Base-by-base conservation (phyloP, 371 early-diverging fungal species). In the Mucor ambiguus region DNA sequence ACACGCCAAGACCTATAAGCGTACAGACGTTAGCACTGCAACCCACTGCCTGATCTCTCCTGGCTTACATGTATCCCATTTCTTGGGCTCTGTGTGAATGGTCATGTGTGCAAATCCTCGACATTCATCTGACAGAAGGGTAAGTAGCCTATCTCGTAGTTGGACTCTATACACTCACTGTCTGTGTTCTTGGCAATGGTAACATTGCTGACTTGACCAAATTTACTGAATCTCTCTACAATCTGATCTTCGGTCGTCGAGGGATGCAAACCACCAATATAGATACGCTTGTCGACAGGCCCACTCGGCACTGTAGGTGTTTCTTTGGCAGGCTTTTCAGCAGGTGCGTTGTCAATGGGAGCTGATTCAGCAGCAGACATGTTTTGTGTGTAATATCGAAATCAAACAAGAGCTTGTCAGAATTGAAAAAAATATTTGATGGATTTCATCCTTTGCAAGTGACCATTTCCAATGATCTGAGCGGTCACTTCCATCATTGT, bases 81-180 rank as follows among this genome's bases (percentile, higher is more conserved):
- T 78, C 49, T 86, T 83, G 22, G 85, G 72, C 4, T 87, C 90
- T 0, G 88, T 91, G n/a, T 77, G 76, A 30, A 94, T 74, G 8
- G 81, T 86, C 58, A 93, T 78, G 49, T 92, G 88, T 24, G 87
- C 93, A 64, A 93, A 94, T 11, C 93, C 93, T 58, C 93, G 83
- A 70, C 90, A 88, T 22, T 76, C 70, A 6, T 83, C 85, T 71
- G 65, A 16, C 5, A 12, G 38, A 8, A 28, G 14, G 0, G 22
- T 37, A 55, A 55, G n/a, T 22, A 5, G 32, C 55, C 28, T 52
- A n/a, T 5, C 5, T 22, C n/a, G 22, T n/a, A 2, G 26, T 55
- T 24, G 16, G 6, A 9, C 20, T 14, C 11, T n/a, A 12, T 0
- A 4, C 26, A 58, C n/a, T 54, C 76, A 70, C 82, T 79, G 29